Evolutionary conservation across 345 rosid species (phyloP).

Genomic region (Noccaea caerulescens): DNA sequence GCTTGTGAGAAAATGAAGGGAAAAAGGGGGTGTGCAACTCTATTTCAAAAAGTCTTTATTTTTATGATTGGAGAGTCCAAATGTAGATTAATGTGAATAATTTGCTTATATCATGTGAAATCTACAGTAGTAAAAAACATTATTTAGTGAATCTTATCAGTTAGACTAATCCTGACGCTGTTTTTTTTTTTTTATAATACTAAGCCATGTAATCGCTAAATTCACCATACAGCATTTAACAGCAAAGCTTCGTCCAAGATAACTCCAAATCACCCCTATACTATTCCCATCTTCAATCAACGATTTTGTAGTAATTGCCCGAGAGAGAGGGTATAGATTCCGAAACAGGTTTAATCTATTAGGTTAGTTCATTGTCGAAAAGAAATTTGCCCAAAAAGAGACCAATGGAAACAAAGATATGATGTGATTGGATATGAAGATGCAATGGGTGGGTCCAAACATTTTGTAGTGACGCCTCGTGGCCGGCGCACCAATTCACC

Average conservation of each 20-base stretch:
- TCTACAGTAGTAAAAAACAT: background rate
- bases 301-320: constrained; percentile 10
- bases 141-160: no score
- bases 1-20: constrained; percentile 9
- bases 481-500: constrained; percentile 47
- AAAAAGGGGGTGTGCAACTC: background rate
- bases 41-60: constrained; percentile 5
- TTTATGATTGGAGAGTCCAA: constrained; percentile 12
- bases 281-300: constrained; percentile 9
- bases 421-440: constrained; percentile 41
- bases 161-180: no score
- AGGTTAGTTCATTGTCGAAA: constrained; percentile 26
- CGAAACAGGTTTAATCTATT: constrained; percentile 20
- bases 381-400: background rate
- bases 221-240: background rate
- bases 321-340: constrained; percentile 26
- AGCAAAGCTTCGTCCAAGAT: background rate
- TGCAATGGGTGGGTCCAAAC: constrained; percentile 44
- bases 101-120: constrained; percentile 3
- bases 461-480: constrained; percentile 45
- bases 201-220: constrained; percentile 9
- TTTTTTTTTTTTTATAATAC: background rate
- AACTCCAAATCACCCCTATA: constrained; percentile 23
- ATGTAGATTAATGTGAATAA: background rate
- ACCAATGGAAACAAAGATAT: constrained; percentile 25